These are phyloP conservation scores for Hypomyces rosellus DNA, from an alignment of 2,329 filamentous ascomycete species.

Conservation along the genomic window DNA sequence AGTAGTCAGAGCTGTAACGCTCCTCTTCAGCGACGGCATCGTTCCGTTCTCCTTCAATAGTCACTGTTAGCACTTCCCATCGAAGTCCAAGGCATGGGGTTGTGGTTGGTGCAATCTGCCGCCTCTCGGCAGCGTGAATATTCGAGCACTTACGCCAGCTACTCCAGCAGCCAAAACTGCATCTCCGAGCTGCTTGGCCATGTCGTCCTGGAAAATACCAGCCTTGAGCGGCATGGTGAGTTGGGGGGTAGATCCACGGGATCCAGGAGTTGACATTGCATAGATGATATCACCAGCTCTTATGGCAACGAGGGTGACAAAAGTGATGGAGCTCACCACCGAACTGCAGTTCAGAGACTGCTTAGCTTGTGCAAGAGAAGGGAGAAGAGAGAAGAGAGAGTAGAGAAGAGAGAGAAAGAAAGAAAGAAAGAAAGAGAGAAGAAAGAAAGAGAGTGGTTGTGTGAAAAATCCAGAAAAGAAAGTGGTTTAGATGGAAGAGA, in stretches of 20 bases:
- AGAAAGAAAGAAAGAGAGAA: not conserved
- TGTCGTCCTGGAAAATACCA: conserved; percentile 18
- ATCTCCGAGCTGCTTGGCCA: conserved; percentile 12
- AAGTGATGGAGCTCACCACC: not conserved
- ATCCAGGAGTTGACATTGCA: conserved; percentile 26
- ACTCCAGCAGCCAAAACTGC: conserved; percentile 10
- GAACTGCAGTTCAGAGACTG: no score
- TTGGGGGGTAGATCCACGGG: conserved; percentile 23
- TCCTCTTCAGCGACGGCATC: conserved; percentile 31
- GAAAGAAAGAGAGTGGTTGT: not conserved
- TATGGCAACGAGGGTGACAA: not conserved
- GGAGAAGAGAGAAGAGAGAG: conserved; percentile 24
- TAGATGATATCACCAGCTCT: not conserved
- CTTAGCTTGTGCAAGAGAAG: not conserved
- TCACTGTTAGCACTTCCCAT: not conserved
- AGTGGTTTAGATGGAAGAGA: conserved; percentile 6
- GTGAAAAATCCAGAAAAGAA: conserved; percentile 4
- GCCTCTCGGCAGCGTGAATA: not conserved
- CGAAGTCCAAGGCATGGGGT: not conserved
- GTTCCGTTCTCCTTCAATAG: conserved; percentile 17
- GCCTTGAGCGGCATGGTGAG: conserved; percentile 14
- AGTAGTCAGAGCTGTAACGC: conserved; percentile 42
- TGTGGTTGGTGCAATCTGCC: no score
- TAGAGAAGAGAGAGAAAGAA: conserved; percentile 12
- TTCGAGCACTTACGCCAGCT: conserved; percentile 15